These are phyloP conservation scores for Penicillium sp. DNA, from an alignment of 2,329 filamentous ascomycete genomes.

Conservation along the genomic window DNA sequence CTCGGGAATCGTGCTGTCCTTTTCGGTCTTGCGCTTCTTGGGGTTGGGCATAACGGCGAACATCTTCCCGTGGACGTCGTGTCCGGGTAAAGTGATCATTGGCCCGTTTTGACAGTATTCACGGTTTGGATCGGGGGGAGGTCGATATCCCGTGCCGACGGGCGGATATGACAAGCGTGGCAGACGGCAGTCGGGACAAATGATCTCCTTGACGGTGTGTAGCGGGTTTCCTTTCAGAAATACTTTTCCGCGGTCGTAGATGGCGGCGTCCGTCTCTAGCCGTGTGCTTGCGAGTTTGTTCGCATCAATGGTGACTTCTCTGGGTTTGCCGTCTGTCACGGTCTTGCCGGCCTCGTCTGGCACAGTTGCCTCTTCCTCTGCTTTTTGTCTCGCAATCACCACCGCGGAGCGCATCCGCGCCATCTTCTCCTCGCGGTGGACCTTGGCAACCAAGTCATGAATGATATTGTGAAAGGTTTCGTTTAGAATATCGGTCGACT, in stretches of 20 bases:
- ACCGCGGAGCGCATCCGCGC: conserved; percentile 56
- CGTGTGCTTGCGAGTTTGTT: conserved; percentile 36
- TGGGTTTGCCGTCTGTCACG: conserved; percentile 29
- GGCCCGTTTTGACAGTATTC: conserved; percentile 62
- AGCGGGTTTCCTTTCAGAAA: conserved; percentile 58
- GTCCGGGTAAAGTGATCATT: conserved; percentile 56
- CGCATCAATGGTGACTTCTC: conserved; percentile 35
- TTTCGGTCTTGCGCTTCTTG: conserved; percentile 40
- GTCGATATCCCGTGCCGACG: conserved; percentile 50
- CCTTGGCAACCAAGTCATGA: conserved; percentile 57
- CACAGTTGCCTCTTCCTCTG: conserved; percentile 39
- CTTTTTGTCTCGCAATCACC: conserved; percentile 43
- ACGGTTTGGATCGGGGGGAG: conserved; percentile 49
- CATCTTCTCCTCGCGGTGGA: conserved; percentile 60
- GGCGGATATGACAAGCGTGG: conserved; percentile 59
- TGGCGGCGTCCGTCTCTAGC: conserved; percentile 52
- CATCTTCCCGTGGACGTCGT: conserved; percentile 61
- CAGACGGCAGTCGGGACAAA: conserved; percentile 60
- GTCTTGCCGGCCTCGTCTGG: conserved; percentile 34
- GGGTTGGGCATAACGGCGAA: conserved; percentile 48
- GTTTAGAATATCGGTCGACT: conserved; percentile 50
- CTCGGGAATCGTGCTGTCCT: conserved; percentile 24
- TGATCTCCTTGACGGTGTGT: conserved; percentile 57
- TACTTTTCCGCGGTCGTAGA: conserved; percentile 54
- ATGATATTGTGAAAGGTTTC: conserved; percentile 60